A percentile compares a stretch with the other conserved stretches of the same genome.
These are phyloP conservation scores for Rossbeevera mucosa DNA, from an alignment of 768 basidiomycete genomes.

Conservation along the genomic window DNA sequence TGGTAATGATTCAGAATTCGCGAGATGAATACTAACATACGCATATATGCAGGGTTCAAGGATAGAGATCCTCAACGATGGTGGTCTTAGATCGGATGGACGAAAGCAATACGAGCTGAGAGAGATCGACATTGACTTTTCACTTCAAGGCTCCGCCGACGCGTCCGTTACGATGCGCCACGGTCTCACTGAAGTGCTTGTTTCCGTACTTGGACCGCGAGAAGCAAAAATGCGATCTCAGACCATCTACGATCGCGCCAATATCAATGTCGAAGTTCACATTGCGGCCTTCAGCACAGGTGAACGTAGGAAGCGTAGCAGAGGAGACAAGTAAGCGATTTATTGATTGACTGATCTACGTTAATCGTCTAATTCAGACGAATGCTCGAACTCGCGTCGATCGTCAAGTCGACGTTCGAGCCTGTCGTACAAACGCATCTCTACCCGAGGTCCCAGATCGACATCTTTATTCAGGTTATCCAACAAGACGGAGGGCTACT, in stretches of 20 bases:
- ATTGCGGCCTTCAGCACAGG: constrained; percentile 85
- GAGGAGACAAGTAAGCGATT: constrained; percentile 79
- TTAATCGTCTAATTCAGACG: constrained; percentile 48
- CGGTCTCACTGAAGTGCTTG: constrained; percentile 85
- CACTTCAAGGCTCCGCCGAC: constrained; percentile 72
- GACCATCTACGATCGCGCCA: constrained; percentile 81
- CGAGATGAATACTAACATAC: background rate
- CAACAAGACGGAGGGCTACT: constrained; percentile 93
- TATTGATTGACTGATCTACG: background rate
- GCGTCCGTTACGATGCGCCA: constrained; percentile 82
- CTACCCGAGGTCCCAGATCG: constrained; percentile 93
- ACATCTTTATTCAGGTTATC: constrained; percentile 87
- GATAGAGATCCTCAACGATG: constrained; percentile 78
- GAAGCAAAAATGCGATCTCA: constrained; percentile 81
- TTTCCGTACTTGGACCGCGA: constrained; percentile 87
- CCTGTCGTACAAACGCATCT: constrained; percentile 87
- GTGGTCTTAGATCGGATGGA: constrained; percentile 87
- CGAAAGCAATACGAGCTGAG: constrained; percentile 90
- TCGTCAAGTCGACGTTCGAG: constrained; percentile 92
- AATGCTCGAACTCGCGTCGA: constrained; percentile 77
- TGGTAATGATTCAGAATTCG: constrained; percentile 1
- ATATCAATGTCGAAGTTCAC: constrained; percentile 83
- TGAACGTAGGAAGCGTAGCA: constrained; percentile 67
- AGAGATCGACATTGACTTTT: constrained; percentile 72
- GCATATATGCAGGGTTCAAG: constrained; percentile 38